These are phyloP conservation scores for Ananas comosus DNA, from an alignment of 176 grass and related monocot species.

Conservation along the genomic window DNA sequence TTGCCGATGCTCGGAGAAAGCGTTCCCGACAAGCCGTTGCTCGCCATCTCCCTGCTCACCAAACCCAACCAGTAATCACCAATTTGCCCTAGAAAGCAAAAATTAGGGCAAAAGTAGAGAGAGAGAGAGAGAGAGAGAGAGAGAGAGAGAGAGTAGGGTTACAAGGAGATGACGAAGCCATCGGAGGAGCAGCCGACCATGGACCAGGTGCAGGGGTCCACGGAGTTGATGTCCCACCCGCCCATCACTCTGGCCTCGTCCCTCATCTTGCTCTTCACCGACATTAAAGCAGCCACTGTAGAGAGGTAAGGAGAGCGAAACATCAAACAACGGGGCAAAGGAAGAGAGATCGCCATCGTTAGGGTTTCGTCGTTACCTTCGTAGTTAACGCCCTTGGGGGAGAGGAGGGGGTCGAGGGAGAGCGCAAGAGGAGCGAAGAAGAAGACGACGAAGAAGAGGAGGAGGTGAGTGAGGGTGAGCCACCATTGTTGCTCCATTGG, in stretches of 20 bases:
- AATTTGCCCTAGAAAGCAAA: background rate
- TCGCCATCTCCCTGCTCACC: conserved; percentile 86
- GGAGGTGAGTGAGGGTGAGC: background rate
- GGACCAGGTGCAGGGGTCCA: conserved; percentile 98
- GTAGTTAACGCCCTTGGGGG: conserved; percentile 96
- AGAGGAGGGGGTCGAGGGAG: conserved; percentile 68
- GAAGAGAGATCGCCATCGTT: background rate
- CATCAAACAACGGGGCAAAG: background rate
- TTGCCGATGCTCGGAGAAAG: conserved; percentile 80
- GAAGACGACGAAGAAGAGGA: conserved; percentile 8
- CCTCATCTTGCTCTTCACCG: conserved; percentile 80
- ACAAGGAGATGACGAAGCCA: conserved; percentile 86
- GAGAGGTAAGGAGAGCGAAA: background rate
- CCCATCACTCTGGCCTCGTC: conserved; percentile 69
- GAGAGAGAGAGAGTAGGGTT: conserved; percentile 10
- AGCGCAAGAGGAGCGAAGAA: conserved; percentile 2
- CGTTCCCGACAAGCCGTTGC: conserved; percentile 51
- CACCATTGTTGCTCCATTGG: too few species aligned
- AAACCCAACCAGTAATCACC: background rate
- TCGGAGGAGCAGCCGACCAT: conserved; percentile 82
- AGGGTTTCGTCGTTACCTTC: conserved; percentile 34
- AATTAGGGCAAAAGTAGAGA: background rate
- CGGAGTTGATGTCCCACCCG: conserved; percentile 88
- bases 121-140: background rate
- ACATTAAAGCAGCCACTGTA: conserved; percentile 93